Conservation (phyloP, 2,329 filamentous ascomycete genomes). For the Alternaria conjuncta region DNA sequence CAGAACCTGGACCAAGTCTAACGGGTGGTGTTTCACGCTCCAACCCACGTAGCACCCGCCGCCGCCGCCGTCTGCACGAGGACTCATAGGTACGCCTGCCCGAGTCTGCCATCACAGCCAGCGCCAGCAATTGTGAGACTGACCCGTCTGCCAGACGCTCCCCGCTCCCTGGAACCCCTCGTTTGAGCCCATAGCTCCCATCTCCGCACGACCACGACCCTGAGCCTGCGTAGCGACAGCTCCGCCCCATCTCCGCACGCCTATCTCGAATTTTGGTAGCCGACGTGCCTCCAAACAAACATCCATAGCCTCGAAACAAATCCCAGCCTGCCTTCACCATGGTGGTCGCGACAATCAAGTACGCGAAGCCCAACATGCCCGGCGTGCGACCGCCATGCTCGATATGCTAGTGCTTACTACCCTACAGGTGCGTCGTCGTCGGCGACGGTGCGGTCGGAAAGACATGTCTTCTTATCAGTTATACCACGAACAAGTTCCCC, state of each 20-base stretch:
- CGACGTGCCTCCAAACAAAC: constrained; percentile 23
- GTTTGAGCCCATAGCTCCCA: constrained; percentile 34
- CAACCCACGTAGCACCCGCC: constrained; percentile 46
- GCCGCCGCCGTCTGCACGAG: constrained; percentile 32
- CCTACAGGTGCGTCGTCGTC: constrained; percentile 89
- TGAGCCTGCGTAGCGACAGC: background rate
- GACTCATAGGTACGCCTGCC: constrained; percentile 40
- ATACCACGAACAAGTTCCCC: constrained; percentile 99
- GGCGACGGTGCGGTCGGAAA: constrained; percentile 99
- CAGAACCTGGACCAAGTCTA: constrained; percentile 40
- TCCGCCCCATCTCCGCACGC: constrained; percentile 23
- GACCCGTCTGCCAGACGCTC: constrained; percentile 38
- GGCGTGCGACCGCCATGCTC: background rate
- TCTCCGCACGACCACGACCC: background rate
- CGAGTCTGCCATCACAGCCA: constrained; percentile 27
- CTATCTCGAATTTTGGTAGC: constrained; percentile 19
- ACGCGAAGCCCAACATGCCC: constrained; percentile 23
- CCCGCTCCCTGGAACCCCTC: constrained; percentile 43
- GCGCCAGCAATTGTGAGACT: constrained; percentile 29
- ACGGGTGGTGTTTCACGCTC: constrained; percentile 50
- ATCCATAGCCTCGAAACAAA: constrained; percentile 5
- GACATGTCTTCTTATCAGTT: constrained; percentile 98
- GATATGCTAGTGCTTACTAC: constrained; percentile 16
- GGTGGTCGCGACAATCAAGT: constrained; percentile 53
- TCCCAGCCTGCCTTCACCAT: constrained; percentile 30